Evolutionary conservation across 1,139 yeast species (phyloP), one percentile per base, ranked within the genome.

Genomic region (Lodderomyces metapsilosis): DNA sequence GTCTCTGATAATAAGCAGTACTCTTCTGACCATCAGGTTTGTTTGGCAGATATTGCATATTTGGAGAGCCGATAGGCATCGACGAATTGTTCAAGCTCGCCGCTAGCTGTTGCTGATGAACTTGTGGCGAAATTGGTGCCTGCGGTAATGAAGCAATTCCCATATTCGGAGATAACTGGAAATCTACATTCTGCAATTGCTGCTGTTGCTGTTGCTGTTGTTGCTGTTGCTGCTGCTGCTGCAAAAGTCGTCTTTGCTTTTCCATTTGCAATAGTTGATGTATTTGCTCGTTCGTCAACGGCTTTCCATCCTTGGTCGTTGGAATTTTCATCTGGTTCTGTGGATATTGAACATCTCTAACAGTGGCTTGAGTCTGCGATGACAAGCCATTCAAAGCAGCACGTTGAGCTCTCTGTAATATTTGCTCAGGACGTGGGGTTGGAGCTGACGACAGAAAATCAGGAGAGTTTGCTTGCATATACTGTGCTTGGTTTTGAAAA

Each of bases 201-300:
- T 38, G 43, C 27, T 40, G 48, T 34, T 43, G 52, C 8, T 21
- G 46, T 11, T 38, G 47, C 33, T 40, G 52, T 13, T 45, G 52
- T 30, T 43, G 54, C 13, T 36, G 47, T 23, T 44, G 52, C 24
- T 59, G 61, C 46, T 69, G 72, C 36, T 67, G 75, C 52, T 74
- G 80, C 59, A 71, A 62, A 50, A 76, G 47, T 44, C 78, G 65
- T 43, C 80, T 63, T 47, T 77, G 82, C 44, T 76, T 72, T 50
- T 76, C 81, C 32, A 73, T 54, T 43, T 76, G 81, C 36, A 78
- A 56, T 28, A 77, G 57, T 43, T 74, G 78, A 51, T 78, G 83
- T 12, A 78, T 62, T 49, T 78, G 83, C 46, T 78, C 82, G 12
- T 72, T 71, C 0, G 81, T 74, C 41, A 76, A 74, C 5, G 78